Conservation (phyloP, 306 rosid genomes). For the Herpetospermum pedunculosum region DNA sequence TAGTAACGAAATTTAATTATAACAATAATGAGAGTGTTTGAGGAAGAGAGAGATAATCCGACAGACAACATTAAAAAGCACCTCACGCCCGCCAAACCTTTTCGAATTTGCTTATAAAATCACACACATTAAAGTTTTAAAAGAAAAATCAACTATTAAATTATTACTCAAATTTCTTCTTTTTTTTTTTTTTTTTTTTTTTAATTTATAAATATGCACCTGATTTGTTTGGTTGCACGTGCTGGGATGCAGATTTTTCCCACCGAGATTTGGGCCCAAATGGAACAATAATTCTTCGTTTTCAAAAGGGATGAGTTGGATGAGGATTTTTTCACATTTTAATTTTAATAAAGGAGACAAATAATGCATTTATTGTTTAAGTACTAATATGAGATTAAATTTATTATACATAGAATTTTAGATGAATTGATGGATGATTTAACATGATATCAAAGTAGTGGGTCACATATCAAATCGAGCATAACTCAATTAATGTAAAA, state of each 20-base stretch:
- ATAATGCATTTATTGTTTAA: too few relatives aligned
- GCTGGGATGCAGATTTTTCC: neutral
- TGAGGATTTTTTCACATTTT: too few relatives aligned
- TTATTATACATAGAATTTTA: too few relatives aligned
- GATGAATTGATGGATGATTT: too few relatives aligned
- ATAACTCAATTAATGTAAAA: too few relatives aligned
- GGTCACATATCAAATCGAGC: too few relatives aligned
- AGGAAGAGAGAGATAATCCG: neutral
- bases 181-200: neutral
- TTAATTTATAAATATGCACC: neutral
- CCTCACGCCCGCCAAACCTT: neutral
- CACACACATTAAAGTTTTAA: neutral
- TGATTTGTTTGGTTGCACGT: neutral
- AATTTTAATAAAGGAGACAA: neutral
- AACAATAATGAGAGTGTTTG: neutral
- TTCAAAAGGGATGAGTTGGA: neutral
- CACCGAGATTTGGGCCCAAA: neutral
- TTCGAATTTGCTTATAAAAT: neutral
- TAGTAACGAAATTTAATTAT: neutral
- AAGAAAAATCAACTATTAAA: too few relatives aligned
- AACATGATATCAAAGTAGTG: too few relatives aligned
- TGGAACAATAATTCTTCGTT: neutral
- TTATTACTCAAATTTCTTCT: too few relatives aligned
- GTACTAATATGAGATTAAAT: too few relatives aligned
- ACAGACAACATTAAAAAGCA: neutral